Evolutionary conservation across 2,329 filamentous ascomycete genomes (phyloP).

Genomic region (Clonostachys sp.): DNA sequence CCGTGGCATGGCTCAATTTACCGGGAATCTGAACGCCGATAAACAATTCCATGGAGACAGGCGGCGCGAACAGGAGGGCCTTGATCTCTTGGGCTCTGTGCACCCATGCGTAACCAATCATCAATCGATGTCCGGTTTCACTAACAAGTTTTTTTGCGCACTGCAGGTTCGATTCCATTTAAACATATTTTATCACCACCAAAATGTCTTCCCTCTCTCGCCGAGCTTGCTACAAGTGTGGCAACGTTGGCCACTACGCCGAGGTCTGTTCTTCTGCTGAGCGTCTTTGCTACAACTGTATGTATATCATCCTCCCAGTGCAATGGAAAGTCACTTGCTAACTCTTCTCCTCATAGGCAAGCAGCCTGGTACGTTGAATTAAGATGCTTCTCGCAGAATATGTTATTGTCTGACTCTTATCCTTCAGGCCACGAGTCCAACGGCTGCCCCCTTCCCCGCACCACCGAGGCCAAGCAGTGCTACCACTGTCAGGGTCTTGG

Average conservation of each 20-base stretch:
- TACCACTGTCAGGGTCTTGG: constrained; percentile 99
- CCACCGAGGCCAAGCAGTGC: constrained; percentile 98
- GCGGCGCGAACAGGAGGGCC: neutral
- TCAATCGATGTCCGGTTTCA: too few species aligned
- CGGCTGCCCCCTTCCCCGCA: constrained; percentile 92
- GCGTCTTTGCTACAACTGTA: constrained; percentile 99
- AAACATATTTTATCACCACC: constrained; percentile 9
- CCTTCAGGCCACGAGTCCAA: constrained; percentile 83
- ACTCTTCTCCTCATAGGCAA: constrained; percentile 50
- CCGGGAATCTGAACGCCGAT: too few species aligned
- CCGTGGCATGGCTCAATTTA: too few species aligned
- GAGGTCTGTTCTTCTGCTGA: constrained; percentile 98
- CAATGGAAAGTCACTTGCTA: neutral
- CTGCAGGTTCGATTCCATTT: neutral
- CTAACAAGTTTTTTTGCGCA: too few species aligned
- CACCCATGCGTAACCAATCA: neutral
- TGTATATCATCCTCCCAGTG: constrained; percentile 22
- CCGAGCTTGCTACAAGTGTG: constrained; percentile 79
- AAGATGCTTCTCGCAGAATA: neutral
- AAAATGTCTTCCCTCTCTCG: constrained; percentile 76
- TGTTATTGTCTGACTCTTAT: constrained; percentile 17
- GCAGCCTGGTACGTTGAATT: constrained; percentile 59
- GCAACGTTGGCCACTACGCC: constrained; percentile 74
- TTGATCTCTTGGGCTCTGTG: neutral
- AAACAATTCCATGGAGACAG: too few species aligned